phyloP scores from a whole-genome alignment of 2,329 filamentous ascomycete genomes.

The Epichloe festucae region DNA sequence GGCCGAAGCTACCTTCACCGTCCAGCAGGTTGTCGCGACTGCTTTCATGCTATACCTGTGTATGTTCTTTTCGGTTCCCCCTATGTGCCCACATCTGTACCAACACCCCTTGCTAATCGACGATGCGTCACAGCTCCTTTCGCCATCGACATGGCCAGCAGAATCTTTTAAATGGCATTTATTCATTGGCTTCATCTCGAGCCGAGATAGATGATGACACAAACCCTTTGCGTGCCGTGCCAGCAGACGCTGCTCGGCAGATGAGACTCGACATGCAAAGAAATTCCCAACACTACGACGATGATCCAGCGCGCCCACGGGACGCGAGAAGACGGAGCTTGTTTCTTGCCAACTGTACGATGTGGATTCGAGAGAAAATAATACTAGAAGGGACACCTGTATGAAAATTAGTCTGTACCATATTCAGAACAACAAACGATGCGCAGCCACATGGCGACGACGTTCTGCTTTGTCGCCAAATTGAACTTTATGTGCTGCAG shows the following conservation, averaged over 20 bases:
- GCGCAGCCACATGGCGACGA: neutral
- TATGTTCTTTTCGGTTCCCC: conserved; percentile 29
- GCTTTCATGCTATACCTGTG: conserved; percentile 64
- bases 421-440: neutral
- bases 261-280: neutral
- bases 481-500: neutral
- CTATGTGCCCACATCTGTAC: neutral
- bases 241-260: neutral
- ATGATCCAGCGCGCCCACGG: neutral
- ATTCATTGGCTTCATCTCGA: neutral
- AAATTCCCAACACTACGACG: neutral
- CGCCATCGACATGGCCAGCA: conserved; percentile 38
- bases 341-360: conserved; percentile 7
- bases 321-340: neutral
- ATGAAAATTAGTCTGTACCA: neutral
- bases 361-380: neutral
- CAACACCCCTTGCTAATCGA: neutral
- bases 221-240: neutral
- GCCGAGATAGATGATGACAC: neutral
- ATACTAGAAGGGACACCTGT: neutral
- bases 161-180: conserved; percentile 23
- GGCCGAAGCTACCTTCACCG: conserved; percentile 50
- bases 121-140: conserved; percentile 35
- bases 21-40: conserved; percentile 53
- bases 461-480: neutral